phyloP scores from a whole-genome alignment of 805 yeast genomes.

The Isabelozyma rhagii region DNA sequence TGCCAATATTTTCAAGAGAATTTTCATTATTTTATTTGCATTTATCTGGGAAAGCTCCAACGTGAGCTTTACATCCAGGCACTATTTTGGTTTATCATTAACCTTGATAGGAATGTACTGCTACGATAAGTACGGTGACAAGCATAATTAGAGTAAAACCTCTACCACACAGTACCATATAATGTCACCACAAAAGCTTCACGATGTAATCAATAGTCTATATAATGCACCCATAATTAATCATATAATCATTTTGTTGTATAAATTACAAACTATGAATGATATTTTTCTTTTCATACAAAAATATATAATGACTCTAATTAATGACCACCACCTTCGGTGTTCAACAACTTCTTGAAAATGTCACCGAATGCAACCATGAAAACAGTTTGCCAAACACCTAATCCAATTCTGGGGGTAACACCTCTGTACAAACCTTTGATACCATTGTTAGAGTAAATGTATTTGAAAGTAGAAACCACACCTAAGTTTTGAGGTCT shows the following conservation, averaged over 20 bases:
- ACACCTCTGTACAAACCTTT: constrained; percentile 95
- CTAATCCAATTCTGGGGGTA: constrained; percentile 93
- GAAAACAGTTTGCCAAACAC: constrained; percentile 97
- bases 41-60: constrained; percentile 55
- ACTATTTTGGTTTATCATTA: constrained; percentile 31
- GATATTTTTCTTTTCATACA: neutral
- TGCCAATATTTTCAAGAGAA: constrained; percentile 73
- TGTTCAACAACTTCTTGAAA: constrained; percentile 39
- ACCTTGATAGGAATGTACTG: constrained; percentile 40
- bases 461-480: constrained; percentile 71
- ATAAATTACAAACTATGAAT: neutral
- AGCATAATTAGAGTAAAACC: neutral
- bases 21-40: constrained; percentile 65
- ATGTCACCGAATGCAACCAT: constrained; percentile 98
- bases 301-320: neutral
- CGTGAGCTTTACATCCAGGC: constrained; percentile 21
- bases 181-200: too few species aligned
- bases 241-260: too few species aligned
- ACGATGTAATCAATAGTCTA: too few species aligned
- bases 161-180: neutral
- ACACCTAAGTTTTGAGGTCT: constrained; percentile 91
- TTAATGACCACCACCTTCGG: constrained; percentile 39
- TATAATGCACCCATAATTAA: too few species aligned
- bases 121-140: constrained; percentile 41
- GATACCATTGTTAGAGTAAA: constrained; percentile 77